Evolutionary conservation across 306 rosid genomes (phyloP).

Genomic region (Spatholobus suberectus): DNA sequence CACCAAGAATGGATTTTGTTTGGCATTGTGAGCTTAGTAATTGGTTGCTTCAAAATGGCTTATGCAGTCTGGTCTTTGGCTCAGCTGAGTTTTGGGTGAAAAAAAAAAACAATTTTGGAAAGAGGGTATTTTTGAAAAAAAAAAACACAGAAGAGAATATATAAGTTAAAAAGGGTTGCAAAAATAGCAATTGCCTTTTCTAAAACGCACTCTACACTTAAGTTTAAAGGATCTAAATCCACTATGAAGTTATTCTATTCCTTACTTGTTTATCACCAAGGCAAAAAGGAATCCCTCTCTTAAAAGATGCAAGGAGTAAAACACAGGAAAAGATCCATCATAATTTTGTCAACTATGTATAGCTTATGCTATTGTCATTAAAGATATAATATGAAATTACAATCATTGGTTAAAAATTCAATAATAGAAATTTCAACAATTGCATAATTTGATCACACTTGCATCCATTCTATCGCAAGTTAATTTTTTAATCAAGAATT

Average conservation of each 20-base stretch:
- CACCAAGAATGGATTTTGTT: slow-evolving; percentile 9
- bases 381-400: background rate
- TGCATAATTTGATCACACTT: background rate
- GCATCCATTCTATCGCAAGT: background rate
- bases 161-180: too few species aligned
- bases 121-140: too few species aligned
- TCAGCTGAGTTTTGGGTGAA: too few species aligned
- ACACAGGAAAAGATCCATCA: background rate
- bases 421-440: background rate
- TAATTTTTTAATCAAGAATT: background rate
- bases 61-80: slow-evolving; percentile 9
- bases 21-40: slow-evolving; percentile 28
- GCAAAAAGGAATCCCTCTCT: too few species aligned
- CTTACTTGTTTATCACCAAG: background rate
- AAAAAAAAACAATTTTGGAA: too few species aligned
- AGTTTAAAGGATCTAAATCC: too few species aligned
- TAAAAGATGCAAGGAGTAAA: background rate
- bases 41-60: slow-evolving; percentile 21
- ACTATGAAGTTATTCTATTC: background rate
- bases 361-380: background rate
- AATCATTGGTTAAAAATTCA: background rate
- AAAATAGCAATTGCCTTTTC: too few species aligned
- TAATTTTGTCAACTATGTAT: background rate
- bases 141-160: too few species aligned
- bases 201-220: too few species aligned